These are phyloP conservation scores for Neoscytalidium dimidiatum DNA, from an alignment of 2,329 filamentous ascomycete genomes.

Conservation along the genomic window DNA sequence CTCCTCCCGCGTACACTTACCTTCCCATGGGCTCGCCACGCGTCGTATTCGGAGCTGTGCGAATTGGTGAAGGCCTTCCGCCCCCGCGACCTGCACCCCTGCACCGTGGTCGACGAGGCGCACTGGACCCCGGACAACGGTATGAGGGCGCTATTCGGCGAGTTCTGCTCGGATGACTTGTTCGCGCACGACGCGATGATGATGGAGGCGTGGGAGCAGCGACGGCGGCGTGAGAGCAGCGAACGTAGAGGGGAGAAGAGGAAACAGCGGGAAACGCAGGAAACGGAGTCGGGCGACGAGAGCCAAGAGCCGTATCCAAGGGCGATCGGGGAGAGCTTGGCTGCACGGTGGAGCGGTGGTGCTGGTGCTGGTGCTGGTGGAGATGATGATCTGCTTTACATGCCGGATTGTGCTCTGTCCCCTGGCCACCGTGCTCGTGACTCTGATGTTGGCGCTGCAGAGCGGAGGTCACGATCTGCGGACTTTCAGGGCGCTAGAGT, in stretches of 20 bases:
- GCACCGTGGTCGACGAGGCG: slow-evolving; percentile 64
- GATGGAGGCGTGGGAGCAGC: slow-evolving; percentile 32
- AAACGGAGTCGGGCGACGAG: background rate
- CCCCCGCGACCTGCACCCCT: slow-evolving; percentile 79
- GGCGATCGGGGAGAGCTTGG: background rate
- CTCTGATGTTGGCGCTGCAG: background rate
- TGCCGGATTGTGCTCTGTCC: background rate
- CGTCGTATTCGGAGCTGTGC: slow-evolving; percentile 79
- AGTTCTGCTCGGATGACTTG: slow-evolving; percentile 59
- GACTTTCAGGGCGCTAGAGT: background rate
- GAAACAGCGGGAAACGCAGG: slow-evolving; percentile 5
- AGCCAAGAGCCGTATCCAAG: background rate
- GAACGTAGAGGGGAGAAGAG: background rate
- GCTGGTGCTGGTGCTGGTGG: background rate
- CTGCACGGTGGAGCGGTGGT: background rate
- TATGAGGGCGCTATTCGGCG: slow-evolving; percentile 71
- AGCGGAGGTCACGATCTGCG: background rate
- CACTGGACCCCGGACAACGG: slow-evolving; percentile 66
- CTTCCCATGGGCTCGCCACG: slow-evolving; percentile 89
- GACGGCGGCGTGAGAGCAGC: background rate
- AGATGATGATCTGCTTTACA: background rate
- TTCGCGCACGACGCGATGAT: slow-evolving; percentile 71
- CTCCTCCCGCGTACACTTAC: slow-evolving; percentile 34
- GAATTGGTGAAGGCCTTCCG: slow-evolving; percentile 67
- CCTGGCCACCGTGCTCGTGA: background rate